Percentiles rank a stretch among this genome's conserved stretches.
Conservation (phyloP, 345 rosid genomes). For the Populus deltoides region DNA sequence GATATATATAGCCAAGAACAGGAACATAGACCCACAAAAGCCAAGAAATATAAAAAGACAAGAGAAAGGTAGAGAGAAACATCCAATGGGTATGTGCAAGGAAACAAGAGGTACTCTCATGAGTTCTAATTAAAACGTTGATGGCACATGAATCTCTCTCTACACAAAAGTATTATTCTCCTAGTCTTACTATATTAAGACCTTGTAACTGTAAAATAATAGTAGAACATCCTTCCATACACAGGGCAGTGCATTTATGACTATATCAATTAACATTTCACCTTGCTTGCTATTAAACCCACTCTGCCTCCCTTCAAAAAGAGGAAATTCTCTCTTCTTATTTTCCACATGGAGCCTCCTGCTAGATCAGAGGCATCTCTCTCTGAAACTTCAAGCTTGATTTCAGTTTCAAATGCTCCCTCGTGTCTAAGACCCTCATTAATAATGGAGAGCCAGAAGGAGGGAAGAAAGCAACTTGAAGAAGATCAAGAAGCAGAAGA, state of each 20-base stretch:
- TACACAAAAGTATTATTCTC: constrained; percentile 7
- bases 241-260: constrained; percentile 15
- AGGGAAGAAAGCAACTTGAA: constrained; percentile 2
- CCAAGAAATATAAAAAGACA: constrained; percentile 26
- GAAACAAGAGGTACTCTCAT: constrained; percentile 13
- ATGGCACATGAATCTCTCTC: constrained; percentile 3
- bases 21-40: neutral
- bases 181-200: constrained; percentile 24
- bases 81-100: constrained; percentile 13
- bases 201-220: constrained; percentile 38
- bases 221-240: constrained; percentile 2
- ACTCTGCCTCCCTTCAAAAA: neutral
- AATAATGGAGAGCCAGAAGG: neutral
- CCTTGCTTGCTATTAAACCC: constrained; percentile 30
- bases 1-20: neutral
- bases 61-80: constrained; percentile 14
- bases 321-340: neutral
- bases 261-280: constrained; percentile 20
- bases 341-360: constrained; percentile 36
- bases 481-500: neutral
- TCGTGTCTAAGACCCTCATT: constrained; percentile 6
- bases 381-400: constrained; percentile 37
- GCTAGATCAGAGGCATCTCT: constrained; percentile 28
- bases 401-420: constrained; percentile 30
- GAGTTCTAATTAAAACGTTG: constrained; percentile 21